Evolutionary conservation across 352 stramenopile species (phyloP), one percentile per base, ranked within the genome.

Genomic region (Pythium apleroticum): DNA sequence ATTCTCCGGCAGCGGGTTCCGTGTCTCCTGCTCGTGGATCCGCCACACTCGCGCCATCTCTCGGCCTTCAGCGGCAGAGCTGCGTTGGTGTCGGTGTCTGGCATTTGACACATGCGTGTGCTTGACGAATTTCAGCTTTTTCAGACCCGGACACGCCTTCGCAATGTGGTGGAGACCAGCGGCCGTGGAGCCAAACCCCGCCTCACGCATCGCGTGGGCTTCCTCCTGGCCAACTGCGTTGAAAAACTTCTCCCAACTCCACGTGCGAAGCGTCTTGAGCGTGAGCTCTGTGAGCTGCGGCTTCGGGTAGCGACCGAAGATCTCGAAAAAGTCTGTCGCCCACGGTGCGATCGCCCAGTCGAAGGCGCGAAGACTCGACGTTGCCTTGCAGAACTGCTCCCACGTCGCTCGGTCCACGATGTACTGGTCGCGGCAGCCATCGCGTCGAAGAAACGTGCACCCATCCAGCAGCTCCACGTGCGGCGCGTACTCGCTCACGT

Each of bases 241-340:
- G 33, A 57, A 39, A 35, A 52, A 65, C 46, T 7, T 33, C 14
- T 27, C 31, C 59, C 48, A 65, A 24, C 59, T 52, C 59, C 59
- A 65, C 50, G 57, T 33, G 35, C 49, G 50, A 7, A 25, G 52
- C 22, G 50, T 58, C 48, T 56, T 46, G 33, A 65, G 35, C 22
- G 37, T 53, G 10, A 65, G 25, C 4, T 55, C 33, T 10, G 35
- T 59, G 35, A 65, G 59, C 25, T 53, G 15, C 1, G 48, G 48
- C 50, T 65, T 65, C 17, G 22, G 17, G 24, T 65, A 48, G 33
- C 39, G 33, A 31, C 46, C 59, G 27, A 65, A 65, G 27, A 65
- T 52, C 59, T 58, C 59, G 37, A 65, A 65, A 35, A 65, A 59
- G 4, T 39, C 59, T 15, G 48, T 54, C 31, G 48, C 37, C 41